Evolutionary conservation across 2,329 filamentous ascomycete species (phyloP).

Genomic region (Venturia asperata): DNA sequence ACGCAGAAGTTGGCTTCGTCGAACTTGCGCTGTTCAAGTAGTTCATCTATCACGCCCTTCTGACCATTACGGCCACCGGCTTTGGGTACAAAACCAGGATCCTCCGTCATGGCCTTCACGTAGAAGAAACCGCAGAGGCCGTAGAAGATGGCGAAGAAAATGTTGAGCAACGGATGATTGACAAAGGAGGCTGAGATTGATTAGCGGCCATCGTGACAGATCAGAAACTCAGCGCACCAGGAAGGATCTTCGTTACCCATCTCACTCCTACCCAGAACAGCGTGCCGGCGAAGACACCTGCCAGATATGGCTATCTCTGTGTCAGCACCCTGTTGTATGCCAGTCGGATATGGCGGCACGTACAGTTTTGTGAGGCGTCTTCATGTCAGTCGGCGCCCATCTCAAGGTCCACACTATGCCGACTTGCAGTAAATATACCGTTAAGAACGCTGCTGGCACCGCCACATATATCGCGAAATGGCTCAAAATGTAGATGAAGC

Average conservation of each 20-base stretch:
- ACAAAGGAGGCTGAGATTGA: slow-evolving; percentile 51
- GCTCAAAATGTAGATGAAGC: slow-evolving; percentile 64
- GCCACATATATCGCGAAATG: slow-evolving; percentile 67
- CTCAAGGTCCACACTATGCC: slow-evolving; percentile 68
- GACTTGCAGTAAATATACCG: slow-evolving; percentile 68
- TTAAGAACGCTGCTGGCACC: slow-evolving; percentile 61
- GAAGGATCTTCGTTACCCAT: slow-evolving; percentile 69
- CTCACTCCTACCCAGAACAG: slow-evolving; percentile 72
- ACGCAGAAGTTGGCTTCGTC: slow-evolving; percentile 94
- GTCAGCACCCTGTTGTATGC: slow-evolving; percentile 29
- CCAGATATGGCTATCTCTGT: slow-evolving; percentile 62
- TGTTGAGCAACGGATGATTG: slow-evolving; percentile 64
- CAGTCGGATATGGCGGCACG: slow-evolving; percentile 41
- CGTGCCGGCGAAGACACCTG: slow-evolving; percentile 85
- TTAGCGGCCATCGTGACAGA: slow-evolving; percentile 15
- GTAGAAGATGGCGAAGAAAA: slow-evolving; percentile 62
- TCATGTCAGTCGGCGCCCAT: slow-evolving; percentile 82
- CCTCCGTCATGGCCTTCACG: slow-evolving; percentile 71
- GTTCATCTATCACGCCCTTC: slow-evolving; percentile 78
- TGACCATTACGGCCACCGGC: slow-evolving; percentile 83
- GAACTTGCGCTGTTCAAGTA: slow-evolving; percentile 79
- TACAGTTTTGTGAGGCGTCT: slow-evolving; percentile 76
- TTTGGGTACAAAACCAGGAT: slow-evolving; percentile 91
- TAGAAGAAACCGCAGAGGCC: slow-evolving; percentile 78
- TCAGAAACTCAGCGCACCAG: slow-evolving; percentile 45